These are phyloP conservation scores for Lasiosphaeriaceae sp. DNA, from an alignment of 495 filamentous ascomycete species.

Conservation along the genomic window DNA sequence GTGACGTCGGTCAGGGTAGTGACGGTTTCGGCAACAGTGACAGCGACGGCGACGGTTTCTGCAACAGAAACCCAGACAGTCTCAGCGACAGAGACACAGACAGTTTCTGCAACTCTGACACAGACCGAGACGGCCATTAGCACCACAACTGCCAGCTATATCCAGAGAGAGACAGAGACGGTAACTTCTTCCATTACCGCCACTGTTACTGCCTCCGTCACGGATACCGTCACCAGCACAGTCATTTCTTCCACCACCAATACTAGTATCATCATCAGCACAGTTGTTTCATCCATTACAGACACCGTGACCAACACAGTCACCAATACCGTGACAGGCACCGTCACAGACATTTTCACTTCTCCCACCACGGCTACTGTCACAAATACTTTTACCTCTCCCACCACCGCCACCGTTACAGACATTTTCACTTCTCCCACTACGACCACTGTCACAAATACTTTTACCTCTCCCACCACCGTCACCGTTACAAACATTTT, in stretches of 20 bases:
- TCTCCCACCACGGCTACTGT: not conserved
- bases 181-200: too few species aligned
- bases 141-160: slow-evolving; percentile 17
- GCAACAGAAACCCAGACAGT: not conserved
- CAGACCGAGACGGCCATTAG: slow-evolving; percentile 3
- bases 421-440: too few species aligned
- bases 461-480: too few species aligned
- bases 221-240: not conserved
- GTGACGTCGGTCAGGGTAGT: too few species aligned
- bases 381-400: not conserved
- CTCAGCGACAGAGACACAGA: slow-evolving; percentile 10
- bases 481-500: too few species aligned
- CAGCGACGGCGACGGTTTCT: too few species aligned
- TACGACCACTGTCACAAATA: too few species aligned
- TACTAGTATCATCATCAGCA: too few species aligned
- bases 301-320: not conserved
- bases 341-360: too few species aligned
- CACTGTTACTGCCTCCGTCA: not conserved
- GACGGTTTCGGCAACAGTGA: too few species aligned
- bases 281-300: too few species aligned
- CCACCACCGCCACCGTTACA: not conserved
- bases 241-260: too few species aligned
- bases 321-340: not conserved
- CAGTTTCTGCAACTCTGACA: slow-evolving; percentile 13
- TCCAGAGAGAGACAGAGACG: slow-evolving; percentile 5